These are phyloP conservation scores for Blastomyces percursus DNA, from an alignment of 2,329 filamentous ascomycete genomes.

Conservation along the genomic window DNA sequence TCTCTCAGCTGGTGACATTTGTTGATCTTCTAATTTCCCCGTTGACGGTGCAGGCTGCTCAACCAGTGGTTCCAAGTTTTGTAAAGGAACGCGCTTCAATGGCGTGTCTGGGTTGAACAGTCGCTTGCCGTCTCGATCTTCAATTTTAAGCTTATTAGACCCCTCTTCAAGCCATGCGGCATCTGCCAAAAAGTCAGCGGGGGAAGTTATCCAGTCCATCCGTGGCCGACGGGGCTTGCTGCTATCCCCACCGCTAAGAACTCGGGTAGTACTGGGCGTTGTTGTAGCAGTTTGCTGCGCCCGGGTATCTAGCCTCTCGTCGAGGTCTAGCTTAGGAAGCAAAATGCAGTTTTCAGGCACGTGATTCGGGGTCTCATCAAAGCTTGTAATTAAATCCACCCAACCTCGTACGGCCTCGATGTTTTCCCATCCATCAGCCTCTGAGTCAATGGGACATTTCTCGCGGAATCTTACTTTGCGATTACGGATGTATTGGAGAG, in stretches of 20 bases:
- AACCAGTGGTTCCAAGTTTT: not conserved
- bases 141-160: slow-evolving; percentile 67
- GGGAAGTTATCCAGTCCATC: slow-evolving; percentile 74
- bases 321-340: slow-evolving; percentile 34
- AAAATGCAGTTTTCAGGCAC: slow-evolving; percentile 36
- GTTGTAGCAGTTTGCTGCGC: not conserved
- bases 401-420: slow-evolving; percentile 60
- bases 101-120: slow-evolving; percentile 42
- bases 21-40: not conserved
- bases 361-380: slow-evolving; percentile 34
- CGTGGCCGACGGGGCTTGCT: slow-evolving; percentile 59
- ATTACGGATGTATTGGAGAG: slow-evolving; percentile 84
- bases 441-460: slow-evolving; percentile 60
- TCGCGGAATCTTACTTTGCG: slow-evolving; percentile 73
- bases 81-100: slow-evolving; percentile 13
- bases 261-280: slow-evolving; percentile 23
- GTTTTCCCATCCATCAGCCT: slow-evolving; percentile 67
- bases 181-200: slow-evolving; percentile 80
- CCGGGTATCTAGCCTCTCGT: not conserved
- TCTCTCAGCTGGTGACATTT: not conserved
- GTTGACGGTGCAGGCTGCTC: not conserved
- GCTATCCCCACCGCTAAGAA: slow-evolving; percentile 29
- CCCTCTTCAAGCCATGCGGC: slow-evolving; percentile 79
- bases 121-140: slow-evolving; percentile 64
- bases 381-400: slow-evolving; percentile 58